Base-by-base conservation (phyloP, 177 flowering plant species). In the Vitis hybrid region DNA sequence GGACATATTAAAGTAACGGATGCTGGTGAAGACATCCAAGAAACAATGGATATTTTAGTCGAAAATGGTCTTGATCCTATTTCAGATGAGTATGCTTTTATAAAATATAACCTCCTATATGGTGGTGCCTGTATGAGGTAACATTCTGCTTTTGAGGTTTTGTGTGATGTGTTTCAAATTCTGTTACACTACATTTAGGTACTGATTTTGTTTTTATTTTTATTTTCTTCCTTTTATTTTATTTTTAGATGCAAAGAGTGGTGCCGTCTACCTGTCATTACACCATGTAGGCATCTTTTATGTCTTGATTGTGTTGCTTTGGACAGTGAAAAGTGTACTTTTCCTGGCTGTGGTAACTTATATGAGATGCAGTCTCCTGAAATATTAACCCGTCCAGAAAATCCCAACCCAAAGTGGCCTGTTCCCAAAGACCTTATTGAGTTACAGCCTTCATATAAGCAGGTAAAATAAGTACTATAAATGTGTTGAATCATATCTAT, bases 401-500 rank as follows among this genome's bases (percentile, higher is more conserved):
- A 95, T 75, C 99, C 98, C 15, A 88, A 89, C 60, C 99, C 99
- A 31, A 90, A 95, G 79, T 93, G 98, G 98, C 97, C 98, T 76
- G 98, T 95, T 16, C 99, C 99, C 13, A 85, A 93, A 75, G 98
- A 95, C 85, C 93, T 95, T 65, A 95, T 95, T 72, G 99, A 95
- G 85, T 85, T 95, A 55, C 99, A 95, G 70, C 98, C 98, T 68
- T 93, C 99, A 55, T 95, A 95, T 79, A 91, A 92, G 62, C 99
- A 95, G 94, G 99, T 62, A 77, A 48, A 70, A 26, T 66, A 15
- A 19, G 70, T 31, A 64, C 53, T 55, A 13, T 53, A 31, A 5
- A 57, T 65, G 18, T 68, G 2, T 49, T 56, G 6, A 13, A 15
- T 12, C 51, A 11, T 72, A 60, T 3, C 19, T 45, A 22, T 18